Base-by-base conservation (phyloP, 2,329 filamentous ascomycete species). In the Ophiocordyceps sinensis region DNA sequence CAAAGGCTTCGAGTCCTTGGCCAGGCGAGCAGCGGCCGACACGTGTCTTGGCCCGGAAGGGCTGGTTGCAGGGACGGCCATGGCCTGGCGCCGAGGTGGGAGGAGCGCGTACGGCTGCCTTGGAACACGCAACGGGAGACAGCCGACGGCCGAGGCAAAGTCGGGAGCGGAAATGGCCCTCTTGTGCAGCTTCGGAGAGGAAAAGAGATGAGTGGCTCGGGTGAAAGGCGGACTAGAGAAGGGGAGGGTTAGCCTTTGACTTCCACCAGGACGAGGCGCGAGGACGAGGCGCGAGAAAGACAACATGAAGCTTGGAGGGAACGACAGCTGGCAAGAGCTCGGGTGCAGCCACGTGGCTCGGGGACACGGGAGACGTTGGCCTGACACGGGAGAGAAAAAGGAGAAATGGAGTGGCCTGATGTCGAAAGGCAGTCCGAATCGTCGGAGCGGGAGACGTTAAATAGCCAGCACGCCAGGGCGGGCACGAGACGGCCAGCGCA, bases 111-210 rank as follows among this genome's bases (percentile, higher is more conserved):
- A 49, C 30, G 43, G 31, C 15, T 42, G 43, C 28, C 42, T 40
- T 15, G 41, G 43, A 8, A 41, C 26, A 21, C 36, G 28, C 23
- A 39, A 42, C n/a, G n/a, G n/a, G n/a, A n/a, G n/a, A n/a, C n/a
- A n/a, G 5, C 44, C 34, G 13, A 49, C 46, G 17, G 42, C 44
- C 17, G 46, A 57, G 9, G 60, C 53, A 40, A 68, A 65, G 43
- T 66, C 60, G 11, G 70, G 69, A 7, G 68, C 70, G 9, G 70
- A 73, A 15, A 63, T 61, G 3, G 69, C 63, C 43, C 70, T 57
- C 49, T 71, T 73, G 51, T 74, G 70, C 30, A 55, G 50, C 38
- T 52, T 61, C 1, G 53, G 48, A 42, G 52, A 38, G 35, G 49
- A 41, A 40, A 48, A 45, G 26, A 45, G 39, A 28, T 40, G 43